These are phyloP conservation scores for Leptographium wingfieldii DNA, from an alignment of 2,329 filamentous ascomycete species.

Conservation along the genomic window DNA sequence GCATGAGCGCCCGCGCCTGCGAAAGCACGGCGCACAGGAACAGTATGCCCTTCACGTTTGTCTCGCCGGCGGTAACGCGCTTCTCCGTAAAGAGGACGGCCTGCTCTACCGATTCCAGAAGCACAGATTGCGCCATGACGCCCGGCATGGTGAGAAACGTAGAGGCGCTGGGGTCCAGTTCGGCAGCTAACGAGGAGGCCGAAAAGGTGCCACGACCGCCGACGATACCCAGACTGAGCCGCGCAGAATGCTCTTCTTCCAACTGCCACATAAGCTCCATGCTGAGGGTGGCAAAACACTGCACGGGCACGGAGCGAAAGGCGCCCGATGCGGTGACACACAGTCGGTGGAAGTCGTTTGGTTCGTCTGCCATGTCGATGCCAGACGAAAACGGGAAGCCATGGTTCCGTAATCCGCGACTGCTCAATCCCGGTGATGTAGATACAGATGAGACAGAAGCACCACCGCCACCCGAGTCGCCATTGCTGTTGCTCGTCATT, in stretches of 20 bases:
- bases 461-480: neutral
- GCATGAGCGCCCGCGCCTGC: constrained; percentile 29
- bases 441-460: neutral
- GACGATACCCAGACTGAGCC: constrained; percentile 9
- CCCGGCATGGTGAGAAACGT: constrained; percentile 11
- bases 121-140: constrained; percentile 7
- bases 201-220: neutral
- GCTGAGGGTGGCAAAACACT: constrained; percentile 28
- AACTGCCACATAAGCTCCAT: constrained; percentile 33
- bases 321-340: constrained; percentile 27
- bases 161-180: neutral
- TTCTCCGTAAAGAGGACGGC: constrained; percentile 6
- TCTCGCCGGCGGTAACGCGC: constrained; percentile 24
- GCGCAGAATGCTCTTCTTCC: constrained; percentile 25
- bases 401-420: neutral
- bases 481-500: neutral
- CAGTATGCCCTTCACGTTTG: constrained; percentile 40
- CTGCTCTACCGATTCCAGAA: constrained; percentile 10
- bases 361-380: constrained; percentile 12
- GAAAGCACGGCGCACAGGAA: constrained; percentile 25
- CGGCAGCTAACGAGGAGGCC: neutral
- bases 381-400: neutral
- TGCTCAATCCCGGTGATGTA: neutral
- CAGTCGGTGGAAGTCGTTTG: constrained; percentile 25
- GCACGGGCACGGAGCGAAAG: constrained; percentile 28